Conservation (phyloP, 2,329 filamentous ascomycete genomes). For the Bipolaris sorokiniana region DNA sequence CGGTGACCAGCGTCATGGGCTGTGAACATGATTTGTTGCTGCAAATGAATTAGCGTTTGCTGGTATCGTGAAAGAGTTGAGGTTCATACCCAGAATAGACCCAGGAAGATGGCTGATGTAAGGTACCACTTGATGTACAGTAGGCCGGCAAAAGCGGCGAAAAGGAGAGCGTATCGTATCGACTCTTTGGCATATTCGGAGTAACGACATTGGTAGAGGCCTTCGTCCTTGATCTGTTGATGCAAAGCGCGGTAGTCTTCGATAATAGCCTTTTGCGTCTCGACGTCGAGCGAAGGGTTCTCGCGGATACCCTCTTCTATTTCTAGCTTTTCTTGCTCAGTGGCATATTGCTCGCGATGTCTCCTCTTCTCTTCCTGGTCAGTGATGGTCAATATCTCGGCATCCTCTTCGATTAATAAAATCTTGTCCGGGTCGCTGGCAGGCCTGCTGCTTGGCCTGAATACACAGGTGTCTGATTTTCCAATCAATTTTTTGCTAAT, state of each 20-base stretch:
- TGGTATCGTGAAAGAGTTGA: background rate
- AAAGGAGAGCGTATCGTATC: slow-evolving; percentile 61
- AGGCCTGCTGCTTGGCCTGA: slow-evolving; percentile 21
- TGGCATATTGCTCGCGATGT: slow-evolving; percentile 41
- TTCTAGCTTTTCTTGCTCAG: slow-evolving; percentile 46
- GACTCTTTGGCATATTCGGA: slow-evolving; percentile 64
- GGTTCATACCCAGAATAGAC: slow-evolving; percentile 62
- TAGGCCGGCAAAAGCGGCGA: slow-evolving; percentile 55
- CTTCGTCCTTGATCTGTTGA: slow-evolving; percentile 60
- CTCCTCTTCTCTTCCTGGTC: slow-evolving; percentile 24
- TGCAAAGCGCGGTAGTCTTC: slow-evolving; percentile 64
- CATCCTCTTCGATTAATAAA: slow-evolving; percentile 22
- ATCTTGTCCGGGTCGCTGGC: slow-evolving; percentile 32
- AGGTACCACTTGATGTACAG: slow-evolving; percentile 62
- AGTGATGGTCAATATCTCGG: slow-evolving; percentile 8
- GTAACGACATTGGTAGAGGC: slow-evolving; percentile 66
- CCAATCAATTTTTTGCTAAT: slow-evolving; percentile 35
- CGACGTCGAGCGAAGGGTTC: slow-evolving; percentile 60
- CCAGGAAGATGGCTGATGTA: slow-evolving; percentile 64
- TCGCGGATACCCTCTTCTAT: slow-evolving; percentile 45
- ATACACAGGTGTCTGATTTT: slow-evolving; percentile 30
- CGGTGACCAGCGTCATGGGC: slow-evolving; percentile 70
- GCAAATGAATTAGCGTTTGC: slow-evolving; percentile 16
- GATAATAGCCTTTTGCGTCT: slow-evolving; percentile 62
- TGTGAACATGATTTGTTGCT: slow-evolving; percentile 73